Conservation (phyloP, 2,329 filamentous ascomycete genomes). For the Aspergillus sp. region DNA sequence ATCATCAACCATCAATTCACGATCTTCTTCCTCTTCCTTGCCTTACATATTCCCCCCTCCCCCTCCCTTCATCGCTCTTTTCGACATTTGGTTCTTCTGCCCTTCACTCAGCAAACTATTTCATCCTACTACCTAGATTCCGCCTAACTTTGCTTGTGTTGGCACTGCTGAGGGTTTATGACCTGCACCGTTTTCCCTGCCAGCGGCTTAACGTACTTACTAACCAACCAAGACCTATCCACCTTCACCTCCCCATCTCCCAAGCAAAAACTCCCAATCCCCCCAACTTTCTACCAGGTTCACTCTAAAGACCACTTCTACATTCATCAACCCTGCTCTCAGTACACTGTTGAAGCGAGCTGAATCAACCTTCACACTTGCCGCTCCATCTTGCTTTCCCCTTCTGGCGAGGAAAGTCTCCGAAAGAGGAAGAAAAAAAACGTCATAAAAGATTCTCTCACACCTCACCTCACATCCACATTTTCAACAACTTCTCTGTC, state of each 20-base stretch:
- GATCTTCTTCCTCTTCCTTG: conserved; percentile 20
- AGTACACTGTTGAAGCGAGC: not conserved
- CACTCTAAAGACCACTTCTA: not conserved
- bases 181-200: conserved; percentile 42
- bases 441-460: conserved; percentile 37
- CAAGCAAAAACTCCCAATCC: not conserved
- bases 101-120: not conserved
- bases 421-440: conserved; percentile 31
- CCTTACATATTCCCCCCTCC: not conserved
- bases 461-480: conserved; percentile 30
- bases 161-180: conserved; percentile 32
- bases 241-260: conserved; percentile 14
- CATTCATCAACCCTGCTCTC: conserved; percentile 1
- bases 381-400: conserved; percentile 18
- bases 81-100: conserved; percentile 1
- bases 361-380: not conserved
- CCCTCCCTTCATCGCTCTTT: conserved; percentile 10
- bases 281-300: not conserved
- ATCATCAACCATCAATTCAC: conserved; percentile 19
- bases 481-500: conserved; percentile 26
- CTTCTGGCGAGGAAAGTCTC: conserved; percentile 24
- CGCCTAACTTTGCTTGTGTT: conserved; percentile 4
- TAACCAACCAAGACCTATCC: conserved; percentile 25
- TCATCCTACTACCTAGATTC: not conserved
- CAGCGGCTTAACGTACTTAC: conserved; percentile 10